These are phyloP conservation scores for Crotalaria pallida DNA, from an alignment of 306 rosid genomes.

Conservation along the genomic window DNA sequence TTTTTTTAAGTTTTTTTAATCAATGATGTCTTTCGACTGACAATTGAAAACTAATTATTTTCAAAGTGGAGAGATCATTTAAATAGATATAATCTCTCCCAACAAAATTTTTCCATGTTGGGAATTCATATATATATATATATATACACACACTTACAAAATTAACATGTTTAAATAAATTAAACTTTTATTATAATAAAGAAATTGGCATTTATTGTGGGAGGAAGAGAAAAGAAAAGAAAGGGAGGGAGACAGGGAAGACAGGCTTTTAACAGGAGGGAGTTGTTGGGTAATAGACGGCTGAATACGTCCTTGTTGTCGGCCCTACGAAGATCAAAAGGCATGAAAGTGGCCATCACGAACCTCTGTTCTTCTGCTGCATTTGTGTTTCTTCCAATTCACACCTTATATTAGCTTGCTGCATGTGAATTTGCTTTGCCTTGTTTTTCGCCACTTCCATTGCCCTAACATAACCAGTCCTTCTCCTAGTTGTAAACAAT, in stretches of 20 bases:
- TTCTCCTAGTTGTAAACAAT: not conserved
- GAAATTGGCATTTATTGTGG: no score
- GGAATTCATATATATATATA: no score
- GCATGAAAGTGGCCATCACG: slow-evolving; percentile 37
- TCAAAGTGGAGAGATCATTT: no score
- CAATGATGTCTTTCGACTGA: no score
- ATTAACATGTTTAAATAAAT: no score
- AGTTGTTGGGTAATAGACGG: slow-evolving; percentile 57
- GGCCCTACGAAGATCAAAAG: slow-evolving; percentile 36
- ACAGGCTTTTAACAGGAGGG: slow-evolving; percentile 56
- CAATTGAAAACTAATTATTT: no score
- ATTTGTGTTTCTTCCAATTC: not conserved
- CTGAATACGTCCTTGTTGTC: slow-evolving; percentile 64
- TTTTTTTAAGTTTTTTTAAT: no score
- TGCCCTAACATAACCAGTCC: not conserved
- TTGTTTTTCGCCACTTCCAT: not conserved
- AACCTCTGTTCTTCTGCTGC: slow-evolving; percentile 30
- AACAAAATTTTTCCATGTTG: no score
- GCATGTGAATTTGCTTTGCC: slow-evolving; percentile 1
- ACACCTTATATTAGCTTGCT: slow-evolving; percentile 5
- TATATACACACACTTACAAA: no score
- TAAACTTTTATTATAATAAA: no score
- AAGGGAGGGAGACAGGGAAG: slow-evolving; percentile 15
- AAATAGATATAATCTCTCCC: no score
- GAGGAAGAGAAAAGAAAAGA: not conserved